phyloP scores from a whole-genome alignment of 2,329 filamentous ascomycete species.

The Beauveria medogensis region DNA sequence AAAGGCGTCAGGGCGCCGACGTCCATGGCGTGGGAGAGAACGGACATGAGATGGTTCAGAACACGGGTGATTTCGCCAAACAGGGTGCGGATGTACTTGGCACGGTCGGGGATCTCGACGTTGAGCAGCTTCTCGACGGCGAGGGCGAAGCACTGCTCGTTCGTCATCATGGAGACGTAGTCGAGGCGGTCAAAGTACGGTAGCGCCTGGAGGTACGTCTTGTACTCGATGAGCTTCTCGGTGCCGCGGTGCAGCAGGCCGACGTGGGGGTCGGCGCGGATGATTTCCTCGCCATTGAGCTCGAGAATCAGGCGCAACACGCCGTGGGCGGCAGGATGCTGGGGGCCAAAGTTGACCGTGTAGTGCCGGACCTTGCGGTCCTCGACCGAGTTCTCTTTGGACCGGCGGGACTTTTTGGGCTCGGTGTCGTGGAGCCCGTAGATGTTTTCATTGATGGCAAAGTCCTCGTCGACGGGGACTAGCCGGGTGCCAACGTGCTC shows the following conservation, averaged over 20 bases:
- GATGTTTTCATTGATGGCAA: slow-evolving; percentile 43
- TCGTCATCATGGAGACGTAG: slow-evolving; percentile 99
- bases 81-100: slow-evolving; percentile 93
- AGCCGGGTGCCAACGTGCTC: slow-evolving; percentile 47
- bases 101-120: slow-evolving; percentile 87
- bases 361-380: slow-evolving; percentile 93
- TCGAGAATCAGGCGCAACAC: slow-evolving; percentile 96
- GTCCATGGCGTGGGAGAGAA: slow-evolving; percentile 97
- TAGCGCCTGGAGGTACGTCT: slow-evolving; percentile 95
- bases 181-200: slow-evolving; percentile 98
- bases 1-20: slow-evolving; percentile 97
- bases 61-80: slow-evolving; percentile 93
- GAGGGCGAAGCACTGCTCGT: slow-evolving; percentile 94
- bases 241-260: slow-evolving; percentile 93
- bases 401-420: slow-evolving; percentile 36
- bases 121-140: slow-evolving; percentile 98
- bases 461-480: slow-evolving; percentile 57
- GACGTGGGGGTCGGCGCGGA: slow-evolving; percentile 94
- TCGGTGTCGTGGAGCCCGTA: slow-evolving; percentile 38
- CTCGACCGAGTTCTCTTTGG: slow-evolving; percentile 39
- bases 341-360: slow-evolving; percentile 98
- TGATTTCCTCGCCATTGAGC: slow-evolving; percentile 94
- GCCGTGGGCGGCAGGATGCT: slow-evolving; percentile 97
- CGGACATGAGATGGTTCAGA: slow-evolving; percentile 96
- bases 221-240: slow-evolving; percentile 99